A percentile compares a stretch with the other conserved stretches of the same genome.
Conservation (phyloP, 257 asterid genomes). For the Nyctanthes arbortristis region DNA sequence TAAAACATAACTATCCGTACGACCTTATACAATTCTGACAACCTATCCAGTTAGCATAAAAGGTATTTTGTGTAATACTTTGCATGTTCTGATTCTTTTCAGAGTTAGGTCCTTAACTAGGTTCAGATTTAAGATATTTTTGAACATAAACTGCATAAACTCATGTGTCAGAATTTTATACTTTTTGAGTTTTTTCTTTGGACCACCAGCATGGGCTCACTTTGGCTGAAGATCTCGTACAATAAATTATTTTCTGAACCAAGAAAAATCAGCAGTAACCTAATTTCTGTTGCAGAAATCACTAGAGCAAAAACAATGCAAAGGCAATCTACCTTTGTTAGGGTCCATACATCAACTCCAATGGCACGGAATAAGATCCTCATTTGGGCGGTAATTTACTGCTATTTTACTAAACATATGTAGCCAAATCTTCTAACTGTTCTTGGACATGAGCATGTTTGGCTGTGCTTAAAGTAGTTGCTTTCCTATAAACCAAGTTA, state of each 20-base stretch:
- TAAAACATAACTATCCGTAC: too few relatives aligned
- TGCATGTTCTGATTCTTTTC: neutral
- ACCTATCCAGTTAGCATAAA: neutral
- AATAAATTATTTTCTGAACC: neutral
- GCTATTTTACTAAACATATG: slow-evolving; percentile 10
- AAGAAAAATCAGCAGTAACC: neutral
- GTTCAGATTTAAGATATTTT: neutral
- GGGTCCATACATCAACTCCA: slow-evolving; percentile 79
- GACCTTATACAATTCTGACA: too few relatives aligned
- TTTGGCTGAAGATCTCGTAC: neutral
- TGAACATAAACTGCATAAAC: neutral
- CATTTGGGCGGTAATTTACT: slow-evolving; percentile 78
- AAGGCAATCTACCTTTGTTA: slow-evolving; percentile 86
- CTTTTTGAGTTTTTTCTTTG: neutral
- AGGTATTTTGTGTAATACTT: neutral
- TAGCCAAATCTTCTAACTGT: neutral
- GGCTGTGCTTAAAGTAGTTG: too few relatives aligned
- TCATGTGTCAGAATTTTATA: neutral
- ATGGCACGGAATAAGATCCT: slow-evolving; percentile 61
- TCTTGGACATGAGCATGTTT: neutral
- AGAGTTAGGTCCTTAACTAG: neutral
- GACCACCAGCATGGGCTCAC: neutral
- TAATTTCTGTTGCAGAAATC: slow-evolving; percentile 45
- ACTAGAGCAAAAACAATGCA: slow-evolving; percentile 73
- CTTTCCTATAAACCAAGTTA: too few relatives aligned